A percentile compares a stretch with the other conserved stretches of the same genome.
Conservation (phyloP, 225 moss, liverwort and hornwort species). For the Polytrichum formosum region DNA sequence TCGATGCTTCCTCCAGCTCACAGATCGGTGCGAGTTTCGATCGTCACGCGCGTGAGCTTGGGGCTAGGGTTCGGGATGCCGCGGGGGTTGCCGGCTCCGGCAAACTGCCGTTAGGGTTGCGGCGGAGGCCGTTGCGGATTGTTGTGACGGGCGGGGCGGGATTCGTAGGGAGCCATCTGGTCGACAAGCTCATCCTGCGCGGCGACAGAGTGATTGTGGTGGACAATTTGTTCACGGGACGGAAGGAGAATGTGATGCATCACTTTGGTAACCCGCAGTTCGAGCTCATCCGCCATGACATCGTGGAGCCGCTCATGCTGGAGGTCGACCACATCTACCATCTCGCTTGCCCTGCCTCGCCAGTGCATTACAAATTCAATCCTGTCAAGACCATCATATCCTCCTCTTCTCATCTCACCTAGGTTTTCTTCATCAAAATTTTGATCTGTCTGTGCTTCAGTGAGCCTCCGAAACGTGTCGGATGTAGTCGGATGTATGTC, state of each 20-base stretch:
- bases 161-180: constrained; percentile 33
- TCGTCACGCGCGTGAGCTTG: constrained; percentile 11
- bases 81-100: constrained; percentile 1
- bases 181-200: constrained; percentile 26
- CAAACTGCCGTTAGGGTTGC: constrained; percentile 25
- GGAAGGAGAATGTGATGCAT: constrained; percentile 35
- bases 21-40: not conserved
- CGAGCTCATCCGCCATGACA: constrained; percentile 31
- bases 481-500: too few species aligned
- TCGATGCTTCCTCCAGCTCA: not conserved
- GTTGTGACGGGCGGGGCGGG: constrained; percentile 34
- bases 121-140: constrained; percentile 12
- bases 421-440: too few species aligned
- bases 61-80: not conserved
- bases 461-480: too few species aligned
- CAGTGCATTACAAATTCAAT: constrained; percentile 35
- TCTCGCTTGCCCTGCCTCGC: constrained; percentile 35
- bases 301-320: constrained; percentile 33
- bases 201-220: constrained; percentile 34
- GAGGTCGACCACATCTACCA: constrained; percentile 41
- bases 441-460: too few species aligned
- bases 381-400: constrained; percentile 43
- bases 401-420: not conserved
- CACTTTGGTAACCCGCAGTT: constrained; percentile 27
- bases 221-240: constrained; percentile 30